phyloP scores from a whole-genome alignment of 805 yeast species.

The Saturnispora sekii region DNA sequence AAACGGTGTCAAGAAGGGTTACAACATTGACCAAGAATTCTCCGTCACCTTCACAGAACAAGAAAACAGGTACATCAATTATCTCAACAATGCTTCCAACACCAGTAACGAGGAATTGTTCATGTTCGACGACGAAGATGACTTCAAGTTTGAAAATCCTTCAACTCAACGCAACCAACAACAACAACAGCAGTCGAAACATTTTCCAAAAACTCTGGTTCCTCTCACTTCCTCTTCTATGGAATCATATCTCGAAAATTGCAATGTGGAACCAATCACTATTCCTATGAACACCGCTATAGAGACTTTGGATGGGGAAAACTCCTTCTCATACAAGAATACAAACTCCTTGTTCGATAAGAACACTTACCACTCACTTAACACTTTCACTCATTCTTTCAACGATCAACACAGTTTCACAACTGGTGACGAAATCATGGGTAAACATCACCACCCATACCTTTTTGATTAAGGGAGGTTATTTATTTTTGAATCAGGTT shows the following conservation, averaged over 20 bases:
- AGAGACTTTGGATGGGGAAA: background rate
- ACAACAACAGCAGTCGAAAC: background rate
- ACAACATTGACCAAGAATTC: slow-evolving; percentile 38
- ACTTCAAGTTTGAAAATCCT: background rate
- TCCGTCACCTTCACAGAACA: slow-evolving; percentile 18
- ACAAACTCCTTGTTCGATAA: slow-evolving; percentile 13
- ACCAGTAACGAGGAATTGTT: slow-evolving; percentile 9
- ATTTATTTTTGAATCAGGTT: background rate
- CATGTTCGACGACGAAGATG: slow-evolving; percentile 12
- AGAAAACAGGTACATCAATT: slow-evolving; percentile 10
- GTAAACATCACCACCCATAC: too few species aligned
- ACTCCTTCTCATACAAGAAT: slow-evolving; percentile 7
- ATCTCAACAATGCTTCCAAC: slow-evolving; percentile 11
- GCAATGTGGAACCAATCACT: slow-evolving; percentile 12
- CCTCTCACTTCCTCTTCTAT: background rate
- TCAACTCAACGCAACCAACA: background rate
- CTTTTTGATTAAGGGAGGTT: too few species aligned
- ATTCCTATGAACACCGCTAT: slow-evolving; percentile 7
- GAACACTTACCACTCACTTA: slow-evolving; percentile 2
- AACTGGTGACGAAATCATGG: too few species aligned
- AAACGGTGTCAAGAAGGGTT: slow-evolving; percentile 28
- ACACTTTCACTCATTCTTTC: background rate
- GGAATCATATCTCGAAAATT: background rate
- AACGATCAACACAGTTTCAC: too few species aligned
- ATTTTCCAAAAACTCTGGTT: background rate